Evolutionary conservation across 306 rosid species (phyloP), one percentile per base, ranked within the genome.

Genomic region (Medicago arabica): DNA sequence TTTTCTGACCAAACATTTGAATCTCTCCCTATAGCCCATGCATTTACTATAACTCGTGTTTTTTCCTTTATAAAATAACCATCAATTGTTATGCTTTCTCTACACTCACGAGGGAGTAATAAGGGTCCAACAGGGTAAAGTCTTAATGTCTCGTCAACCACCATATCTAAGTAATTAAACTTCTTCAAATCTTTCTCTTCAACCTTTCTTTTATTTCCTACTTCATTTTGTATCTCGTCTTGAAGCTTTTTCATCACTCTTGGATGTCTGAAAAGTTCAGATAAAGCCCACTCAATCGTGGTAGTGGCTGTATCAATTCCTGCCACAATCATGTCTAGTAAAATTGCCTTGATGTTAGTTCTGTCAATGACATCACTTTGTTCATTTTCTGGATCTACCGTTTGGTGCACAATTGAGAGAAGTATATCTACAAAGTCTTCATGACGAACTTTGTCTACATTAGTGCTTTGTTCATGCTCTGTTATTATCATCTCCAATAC

Each of bases 241-340:
- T 54, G 61, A 19, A 54, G 61, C 2, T 18, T 54, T 54, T 58
- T 58, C 64, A 58, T 58, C 9, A 58, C 38, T 58, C 61, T 59
- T 18, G 61, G 61, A 18, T 54, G 31, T 1, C 28, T 54, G 18
- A 54, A 0, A 19, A 54, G 61, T 54, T 54, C 31, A 19, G 15
- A 18, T 18, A 54, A 9, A 19, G 61, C 28, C 61, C 61, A 54
- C 23, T 18, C 65, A 11, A 59, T 59, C 3, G 2, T 2, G 17
- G 65, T 23, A 23, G 39, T 7, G 6, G 65, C 12, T 11, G 65
- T 59, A 9, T 59, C 65, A 25, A 23, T 12, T 59, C 8, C 65
- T 12, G 4, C 65, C 1, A 12, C 4, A 23, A 59, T 10, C 39
- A 59, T 23, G 13, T 59, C 65, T 23, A 59, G 4, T 23, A 19